phyloP scores from a whole-genome alignment of 345 rosid genomes.

The Citrus maxima region DNA sequence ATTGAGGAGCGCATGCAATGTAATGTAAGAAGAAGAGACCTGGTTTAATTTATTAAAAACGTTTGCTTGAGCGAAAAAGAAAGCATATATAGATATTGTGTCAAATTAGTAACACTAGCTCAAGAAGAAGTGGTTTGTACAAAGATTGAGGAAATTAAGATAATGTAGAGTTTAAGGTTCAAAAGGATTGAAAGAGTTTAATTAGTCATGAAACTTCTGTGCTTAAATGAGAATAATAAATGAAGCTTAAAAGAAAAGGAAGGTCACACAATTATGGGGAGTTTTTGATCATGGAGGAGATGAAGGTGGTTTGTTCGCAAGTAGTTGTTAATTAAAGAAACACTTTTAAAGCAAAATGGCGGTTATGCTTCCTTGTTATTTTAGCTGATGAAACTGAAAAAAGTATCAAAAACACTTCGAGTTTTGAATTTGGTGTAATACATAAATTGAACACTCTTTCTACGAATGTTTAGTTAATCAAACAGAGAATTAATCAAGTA shows the following conservation, averaged over 20 bases:
- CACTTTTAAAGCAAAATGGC: slow-evolving; percentile 16
- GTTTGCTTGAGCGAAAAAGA: neutral
- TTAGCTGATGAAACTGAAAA: slow-evolving; percentile 18
- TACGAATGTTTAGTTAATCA: no score
- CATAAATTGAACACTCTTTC: neutral
- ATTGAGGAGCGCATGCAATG: slow-evolving; percentile 44
- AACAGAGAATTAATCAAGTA: neutral
- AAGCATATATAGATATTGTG: no score
- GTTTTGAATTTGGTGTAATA: neutral
- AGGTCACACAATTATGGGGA: neutral
- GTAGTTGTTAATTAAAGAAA: slow-evolving; percentile 22
- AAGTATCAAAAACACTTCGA: neutral
- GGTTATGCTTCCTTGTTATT: slow-evolving; percentile 15
- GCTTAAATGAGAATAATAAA: slow-evolving; percentile 4
- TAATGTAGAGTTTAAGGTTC: neutral
- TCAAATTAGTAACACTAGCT: neutral
- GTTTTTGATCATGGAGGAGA: neutral
- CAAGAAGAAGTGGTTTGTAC: neutral
- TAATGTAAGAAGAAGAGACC: slow-evolving; percentile 1
- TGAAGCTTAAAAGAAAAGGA: neutral
- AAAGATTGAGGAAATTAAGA: neutral
- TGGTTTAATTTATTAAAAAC: neutral
- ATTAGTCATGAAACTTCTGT: neutral
- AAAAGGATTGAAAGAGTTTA: neutral
- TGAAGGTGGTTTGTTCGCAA: slow-evolving; percentile 16